These are phyloP conservation scores for Aspergillus sp. DNA, from an alignment of 2,329 filamentous ascomycete species.

Conservation along the genomic window DNA sequence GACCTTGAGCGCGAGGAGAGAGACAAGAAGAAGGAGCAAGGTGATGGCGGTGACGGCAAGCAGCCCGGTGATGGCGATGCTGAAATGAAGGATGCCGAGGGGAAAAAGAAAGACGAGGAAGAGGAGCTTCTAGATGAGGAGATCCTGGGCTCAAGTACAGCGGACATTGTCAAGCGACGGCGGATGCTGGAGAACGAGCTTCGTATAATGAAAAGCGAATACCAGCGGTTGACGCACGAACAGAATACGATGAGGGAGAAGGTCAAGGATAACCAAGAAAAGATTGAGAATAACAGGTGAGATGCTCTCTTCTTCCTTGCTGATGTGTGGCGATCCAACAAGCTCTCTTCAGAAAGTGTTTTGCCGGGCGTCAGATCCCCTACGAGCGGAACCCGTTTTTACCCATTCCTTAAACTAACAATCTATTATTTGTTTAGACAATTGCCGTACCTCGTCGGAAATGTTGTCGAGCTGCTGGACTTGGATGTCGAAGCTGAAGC, in stretches of 20 bases:
- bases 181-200: constrained; percentile 95
- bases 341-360: background rate
- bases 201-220: constrained; percentile 98
- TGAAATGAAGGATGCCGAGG: constrained; percentile 89
- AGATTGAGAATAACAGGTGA: constrained; percentile 98
- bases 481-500: constrained; percentile 95
- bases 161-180: constrained; percentile 88
- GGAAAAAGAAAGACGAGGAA: constrained; percentile 63
- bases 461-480: constrained; percentile 95
- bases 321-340: constrained; percentile 1
- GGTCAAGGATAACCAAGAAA: constrained; percentile 98
- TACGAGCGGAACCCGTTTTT: background rate
- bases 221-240: constrained; percentile 89
- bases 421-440: constrained; percentile 59
- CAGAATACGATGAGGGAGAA: constrained; percentile 96
- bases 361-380: background rate
- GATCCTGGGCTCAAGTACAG: constrained; percentile 87
- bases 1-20: constrained; percentile 79
- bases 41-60: constrained; percentile 56
- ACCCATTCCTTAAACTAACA: background rate
- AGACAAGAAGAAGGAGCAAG: constrained; percentile 67
- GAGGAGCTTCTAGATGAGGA: constrained; percentile 89
- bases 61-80: constrained; percentile 65
- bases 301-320: background rate
- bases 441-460: constrained; percentile 96